Conservation (phyloP, 768 basidiomycete genomes). For the Pisolithus microcarpus region DNA sequence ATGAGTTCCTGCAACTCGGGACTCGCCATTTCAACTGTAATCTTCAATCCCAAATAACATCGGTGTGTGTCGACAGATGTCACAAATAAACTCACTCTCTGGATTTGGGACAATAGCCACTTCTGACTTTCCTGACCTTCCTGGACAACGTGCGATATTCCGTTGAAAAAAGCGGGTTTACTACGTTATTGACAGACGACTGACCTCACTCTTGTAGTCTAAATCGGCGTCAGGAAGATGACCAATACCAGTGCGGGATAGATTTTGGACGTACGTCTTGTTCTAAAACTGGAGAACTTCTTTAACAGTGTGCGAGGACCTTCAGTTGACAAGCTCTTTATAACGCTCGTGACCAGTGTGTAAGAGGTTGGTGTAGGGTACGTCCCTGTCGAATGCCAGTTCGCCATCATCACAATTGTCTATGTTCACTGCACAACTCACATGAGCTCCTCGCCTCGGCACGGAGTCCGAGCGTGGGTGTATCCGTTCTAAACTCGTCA, state of each 20-base stretch:
- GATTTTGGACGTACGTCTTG: slow-evolving; percentile 48
- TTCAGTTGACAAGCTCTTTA: slow-evolving; percentile 59
- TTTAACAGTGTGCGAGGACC: slow-evolving; percentile 59
- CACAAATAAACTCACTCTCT: slow-evolving; percentile 38
- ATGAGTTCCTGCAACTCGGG: slow-evolving; percentile 50
- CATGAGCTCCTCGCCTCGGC: slow-evolving; percentile 32
- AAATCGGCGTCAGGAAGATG: slow-evolving; percentile 17
- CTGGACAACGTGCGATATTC: slow-evolving; percentile 29
- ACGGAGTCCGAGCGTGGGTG: slow-evolving; percentile 50
- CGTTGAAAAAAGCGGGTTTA: slow-evolving; percentile 8
- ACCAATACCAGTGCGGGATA: not conserved
- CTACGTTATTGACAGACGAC: slow-evolving; percentile 2
- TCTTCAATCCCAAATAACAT: slow-evolving; percentile 32
- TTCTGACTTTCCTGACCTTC: slow-evolving; percentile 69
- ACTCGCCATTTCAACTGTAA: slow-evolving; percentile 56
- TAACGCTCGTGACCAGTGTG: slow-evolving; percentile 50
- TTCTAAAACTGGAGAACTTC: slow-evolving; percentile 65
- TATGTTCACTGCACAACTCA: slow-evolving; percentile 20
- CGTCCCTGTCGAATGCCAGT: slow-evolving; percentile 28
- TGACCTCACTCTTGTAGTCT: slow-evolving; percentile 75
- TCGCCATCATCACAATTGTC: not conserved
- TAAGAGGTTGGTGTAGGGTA: slow-evolving; percentile 58
- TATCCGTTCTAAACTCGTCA: slow-evolving; percentile 54
- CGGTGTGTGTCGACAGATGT: slow-evolving; percentile 5
- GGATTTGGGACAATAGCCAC: slow-evolving; percentile 67